Evolutionary conservation across 441 rosid species (phyloP), one percentile per base, ranked within the genome.

Genomic region (Geranium incanum): DNA sequence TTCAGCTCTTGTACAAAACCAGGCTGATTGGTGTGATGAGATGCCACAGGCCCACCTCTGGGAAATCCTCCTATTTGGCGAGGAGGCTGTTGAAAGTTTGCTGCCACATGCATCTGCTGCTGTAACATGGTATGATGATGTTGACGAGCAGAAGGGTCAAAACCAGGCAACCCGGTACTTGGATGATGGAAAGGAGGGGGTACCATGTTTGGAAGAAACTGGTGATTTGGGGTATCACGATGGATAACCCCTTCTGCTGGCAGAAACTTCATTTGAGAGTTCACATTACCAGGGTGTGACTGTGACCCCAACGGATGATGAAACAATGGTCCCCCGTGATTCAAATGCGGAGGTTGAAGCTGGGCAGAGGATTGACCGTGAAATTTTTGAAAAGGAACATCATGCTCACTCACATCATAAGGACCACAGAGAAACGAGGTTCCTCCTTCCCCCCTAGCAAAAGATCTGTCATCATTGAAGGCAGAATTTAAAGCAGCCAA

Each of bases 121-220:
- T 86, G 94, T 66, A 86, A 57, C 75, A 86, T 68, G 36, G 86
- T 88, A 71, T 84, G 90, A 43, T 74, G 87, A 19, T 63, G 67
- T 28, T 28, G 33, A 28, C 33, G 33, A 1, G 82, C 67, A 28
- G 86, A 80, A 72, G 84, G 83, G 76, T 93, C 95, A 80, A 88
- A 89, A 70, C 92, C 88, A 66, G 87, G 36, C 57, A 73, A 70
- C 69, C 87, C 89, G 71, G 76, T 57, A 69, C 69, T 76, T 33
- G 84, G 80, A 69, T 86, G 93, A 74, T 83, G 90, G 76, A 88
- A 85, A 71, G 91, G 84, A 41, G 93, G 95, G 4, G 74, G 90
- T 67, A 80, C 81, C 85, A 91, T 78, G 74, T 80, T 85, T 68
- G 80, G 78, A 68, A 88, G 84, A 78, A 84, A 88, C 73, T 79